Evolutionary conservation across 164 flowering plant genomes (phyloP), one percentile per base, ranked within the genome.

Genomic region (Liquidambar formosana): DNA sequence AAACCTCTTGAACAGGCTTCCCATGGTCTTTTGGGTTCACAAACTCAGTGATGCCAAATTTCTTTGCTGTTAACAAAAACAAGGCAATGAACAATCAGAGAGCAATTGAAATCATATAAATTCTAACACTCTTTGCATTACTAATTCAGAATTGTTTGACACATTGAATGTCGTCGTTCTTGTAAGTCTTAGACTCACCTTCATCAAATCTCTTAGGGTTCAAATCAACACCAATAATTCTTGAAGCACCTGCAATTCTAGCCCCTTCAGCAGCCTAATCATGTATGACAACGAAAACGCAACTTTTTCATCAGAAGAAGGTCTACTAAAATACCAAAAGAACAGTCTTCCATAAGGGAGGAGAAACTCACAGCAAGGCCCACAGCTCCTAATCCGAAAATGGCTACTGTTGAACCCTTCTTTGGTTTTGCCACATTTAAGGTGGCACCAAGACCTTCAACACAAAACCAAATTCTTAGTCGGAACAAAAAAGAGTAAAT

Each of bases 311-410:
- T n/a, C 21, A 14, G 25, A 15, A 26, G 15, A 5, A 49, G 8
- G 45, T 1, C 9, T 11, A 46, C 10, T 8, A 49, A 10, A 8
- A n/a, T 33, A 13, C 12, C 28, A 22, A 22, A 8, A 22, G 22
- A 54, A 23, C 13, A 2, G 58, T 3, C 13, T 21, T 22, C 9
- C 5, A 1, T 6, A 27, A 18, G 19, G 44, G 48, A 63, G 26
- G 18, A 10, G 18, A 69, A 28, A 77, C 88, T 83, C 71, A 86
- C 90, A 53, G 85, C 86, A 64, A 88, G 89, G 57, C 90, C 93
- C 0, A 88, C 90, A 47, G 90, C 88, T 45, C 92, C 92, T 43
- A 88, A 63, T 22, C 92, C 92, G 48, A 88, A 86, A 38, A 86
- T 57, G 57, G 88, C 90, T 18, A 88, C 89, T 0, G 82, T 65